These are phyloP conservation scores for Penicillium sp. DNA, from an alignment of 2,329 filamentous ascomycete genomes.

Conservation along the genomic window DNA sequence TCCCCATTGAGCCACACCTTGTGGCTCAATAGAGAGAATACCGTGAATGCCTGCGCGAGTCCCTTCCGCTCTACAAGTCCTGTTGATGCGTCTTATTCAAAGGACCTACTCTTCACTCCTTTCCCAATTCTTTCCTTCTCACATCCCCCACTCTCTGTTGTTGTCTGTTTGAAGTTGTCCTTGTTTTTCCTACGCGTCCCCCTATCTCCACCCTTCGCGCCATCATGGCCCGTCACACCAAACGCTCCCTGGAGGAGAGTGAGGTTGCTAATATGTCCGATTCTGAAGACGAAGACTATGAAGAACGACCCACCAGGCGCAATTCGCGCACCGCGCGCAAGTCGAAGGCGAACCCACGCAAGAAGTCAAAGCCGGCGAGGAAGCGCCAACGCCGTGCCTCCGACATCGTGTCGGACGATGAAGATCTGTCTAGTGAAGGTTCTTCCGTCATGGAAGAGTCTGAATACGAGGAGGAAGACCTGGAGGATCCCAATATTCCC, in stretches of 20 bases:
- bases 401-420: constrained; percentile 39
- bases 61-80: constrained; percentile 17
- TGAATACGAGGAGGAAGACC: constrained; percentile 37
- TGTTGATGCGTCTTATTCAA: not conserved
- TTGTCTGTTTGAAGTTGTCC: not conserved
- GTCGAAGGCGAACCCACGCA: constrained; percentile 29
- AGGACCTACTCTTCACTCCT: not conserved
- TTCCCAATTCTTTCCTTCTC: constrained; percentile 2
- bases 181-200: constrained; percentile 16
- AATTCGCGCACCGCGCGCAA: constrained; percentile 23
- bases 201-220: constrained; percentile 2
- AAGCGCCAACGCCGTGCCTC: constrained; percentile 45
- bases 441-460: constrained; percentile 41
- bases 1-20: constrained; percentile 10
- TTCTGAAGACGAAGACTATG: constrained; percentile 44
- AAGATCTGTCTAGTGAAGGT: constrained; percentile 36
- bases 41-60: constrained; percentile 16
- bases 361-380: constrained; percentile 31
- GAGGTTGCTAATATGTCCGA: constrained; percentile 43
- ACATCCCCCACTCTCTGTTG: not conserved
- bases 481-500: constrained; percentile 41
- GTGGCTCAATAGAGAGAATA: constrained; percentile 15
- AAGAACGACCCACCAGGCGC: constrained; percentile 27
- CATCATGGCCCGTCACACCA: constrained; percentile 33
- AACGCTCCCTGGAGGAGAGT: constrained; percentile 43